phyloP scores from a whole-genome alignment of 83 land plant species.

The Thuja plicata region DNA sequence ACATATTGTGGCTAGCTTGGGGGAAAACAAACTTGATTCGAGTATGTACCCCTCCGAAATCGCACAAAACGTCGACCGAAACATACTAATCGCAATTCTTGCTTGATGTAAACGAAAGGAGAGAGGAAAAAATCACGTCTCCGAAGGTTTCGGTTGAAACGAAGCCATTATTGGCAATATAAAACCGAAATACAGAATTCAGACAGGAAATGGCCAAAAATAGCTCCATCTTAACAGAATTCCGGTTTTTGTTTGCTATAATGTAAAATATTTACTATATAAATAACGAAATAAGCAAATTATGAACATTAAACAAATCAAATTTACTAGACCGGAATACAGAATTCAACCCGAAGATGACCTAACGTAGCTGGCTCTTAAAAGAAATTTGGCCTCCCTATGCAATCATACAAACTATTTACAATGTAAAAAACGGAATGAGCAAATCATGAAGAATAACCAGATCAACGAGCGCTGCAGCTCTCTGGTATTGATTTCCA shows the following conservation, averaged over 20 bases:
- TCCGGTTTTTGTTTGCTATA: neutral
- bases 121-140: neutral
- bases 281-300: neutral
- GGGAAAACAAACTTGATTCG: too few relatives aligned
- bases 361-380: neutral
- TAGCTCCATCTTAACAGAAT: neutral
- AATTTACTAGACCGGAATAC: too few relatives aligned
- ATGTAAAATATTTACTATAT: neutral
- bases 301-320: neutral
- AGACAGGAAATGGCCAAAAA: neutral
- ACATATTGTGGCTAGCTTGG: too few relatives aligned
- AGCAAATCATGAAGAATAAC: conserved; percentile 26
- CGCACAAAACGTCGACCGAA: too few relatives aligned
- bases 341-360: neutral
- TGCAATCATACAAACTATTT: neutral
- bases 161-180: neutral
- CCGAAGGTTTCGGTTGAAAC: neutral
- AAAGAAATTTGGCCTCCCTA: neutral
- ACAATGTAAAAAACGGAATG: neutral
- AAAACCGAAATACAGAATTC: neutral
- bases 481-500: conserved; percentile 56
- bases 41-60: too few relatives aligned
- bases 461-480: conserved; percentile 75
- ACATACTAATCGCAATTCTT: too few relatives aligned
- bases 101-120: too few relatives aligned